These are phyloP conservation scores for Penicillium soppii DNA, from an alignment of 495 filamentous ascomycete species.

Conservation along the genomic window DNA sequence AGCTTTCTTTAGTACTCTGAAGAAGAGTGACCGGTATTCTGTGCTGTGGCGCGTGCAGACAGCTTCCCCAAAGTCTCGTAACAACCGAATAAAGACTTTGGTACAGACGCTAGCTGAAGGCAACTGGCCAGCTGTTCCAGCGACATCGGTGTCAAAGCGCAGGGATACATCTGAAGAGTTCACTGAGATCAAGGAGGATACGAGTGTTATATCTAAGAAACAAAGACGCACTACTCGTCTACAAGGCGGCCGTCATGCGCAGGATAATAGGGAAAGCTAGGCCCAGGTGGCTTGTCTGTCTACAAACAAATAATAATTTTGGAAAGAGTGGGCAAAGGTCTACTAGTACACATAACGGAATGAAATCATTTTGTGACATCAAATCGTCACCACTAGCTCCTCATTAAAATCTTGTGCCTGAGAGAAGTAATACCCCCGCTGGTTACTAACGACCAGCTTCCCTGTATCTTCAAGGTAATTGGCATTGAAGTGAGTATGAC, in stretches of 20 bases:
- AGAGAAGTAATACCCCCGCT: conserved; percentile 38
- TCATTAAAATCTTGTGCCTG: conserved; percentile 29
- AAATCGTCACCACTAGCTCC: conserved; percentile 20
- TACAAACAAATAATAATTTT: too few species aligned
- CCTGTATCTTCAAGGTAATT: conserved; percentile 34
- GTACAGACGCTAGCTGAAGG: conserved; percentile 24
- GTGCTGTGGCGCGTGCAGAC: conserved; percentile 45
- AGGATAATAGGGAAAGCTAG: too few species aligned
- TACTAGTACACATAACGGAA: too few species aligned
- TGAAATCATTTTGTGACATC: neutral
- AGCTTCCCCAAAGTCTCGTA: conserved; percentile 17
- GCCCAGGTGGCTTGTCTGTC: too few species aligned
- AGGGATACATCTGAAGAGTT: neutral
- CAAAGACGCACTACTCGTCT: too few species aligned
- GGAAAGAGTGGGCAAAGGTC: too few species aligned
- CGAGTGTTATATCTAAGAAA: too few species aligned
- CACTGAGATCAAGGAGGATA: too few species aligned
- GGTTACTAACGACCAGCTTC: conserved; percentile 36
- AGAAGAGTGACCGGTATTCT: conserved; percentile 40
- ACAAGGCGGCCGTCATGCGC: too few species aligned
- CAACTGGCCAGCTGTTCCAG: neutral
- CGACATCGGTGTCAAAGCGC: neutral
- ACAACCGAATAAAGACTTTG: conserved; percentile 17
- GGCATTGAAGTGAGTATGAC: conserved; percentile 57
- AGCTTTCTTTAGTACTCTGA: conserved; percentile 39